phyloP scores from a whole-genome alignment of 179 eudicot species.

The Silene noctiflora region DNA sequence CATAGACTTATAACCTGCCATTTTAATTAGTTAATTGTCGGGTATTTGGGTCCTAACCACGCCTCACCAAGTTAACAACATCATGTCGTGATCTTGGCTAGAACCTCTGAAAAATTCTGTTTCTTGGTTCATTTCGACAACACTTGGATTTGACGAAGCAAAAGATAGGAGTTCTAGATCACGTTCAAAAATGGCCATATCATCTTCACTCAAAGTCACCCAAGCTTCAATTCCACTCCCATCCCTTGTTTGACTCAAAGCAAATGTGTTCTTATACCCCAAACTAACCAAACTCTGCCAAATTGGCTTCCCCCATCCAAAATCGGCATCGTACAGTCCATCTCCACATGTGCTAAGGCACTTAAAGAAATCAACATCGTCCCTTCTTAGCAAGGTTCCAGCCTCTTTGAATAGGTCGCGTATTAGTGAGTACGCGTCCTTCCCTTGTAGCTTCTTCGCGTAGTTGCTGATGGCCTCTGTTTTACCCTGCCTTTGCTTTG shows the following conservation, averaged over 20 bases:
- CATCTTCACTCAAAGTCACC: conserved; percentile 36
- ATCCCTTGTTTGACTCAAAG: conserved; percentile 29
- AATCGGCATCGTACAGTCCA: conserved; percentile 37
- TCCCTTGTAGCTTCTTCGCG: conserved; percentile 30
- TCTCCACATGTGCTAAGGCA: conserved; percentile 39
- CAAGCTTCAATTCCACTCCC: conserved; percentile 42
- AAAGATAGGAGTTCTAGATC: conserved; percentile 35
- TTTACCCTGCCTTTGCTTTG: conserved; percentile 34
- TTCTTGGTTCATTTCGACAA: not conserved
- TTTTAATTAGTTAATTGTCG: no score
- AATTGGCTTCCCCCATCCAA: conserved; percentile 43
- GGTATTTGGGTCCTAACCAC: no score
- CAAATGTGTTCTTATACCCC: conserved; percentile 38
- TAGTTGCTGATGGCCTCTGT: conserved; percentile 29
- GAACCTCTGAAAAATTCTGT: not conserved
- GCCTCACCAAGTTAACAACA: no score
- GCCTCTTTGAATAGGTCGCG: conserved; percentile 32
- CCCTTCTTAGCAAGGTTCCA: conserved; percentile 29
- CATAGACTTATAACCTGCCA: no score
- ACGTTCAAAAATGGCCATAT: conserved; percentile 30
- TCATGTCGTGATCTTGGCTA: not conserved
- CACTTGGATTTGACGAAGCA: conserved; percentile 36
- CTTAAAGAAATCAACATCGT: conserved; percentile 31
- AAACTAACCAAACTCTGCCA: conserved; percentile 35
- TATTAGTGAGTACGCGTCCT: conserved; percentile 25